Evolutionary conservation across 73 alveolate genomes (phyloP).

Genomic region (Paraurostyla sp.): DNA sequence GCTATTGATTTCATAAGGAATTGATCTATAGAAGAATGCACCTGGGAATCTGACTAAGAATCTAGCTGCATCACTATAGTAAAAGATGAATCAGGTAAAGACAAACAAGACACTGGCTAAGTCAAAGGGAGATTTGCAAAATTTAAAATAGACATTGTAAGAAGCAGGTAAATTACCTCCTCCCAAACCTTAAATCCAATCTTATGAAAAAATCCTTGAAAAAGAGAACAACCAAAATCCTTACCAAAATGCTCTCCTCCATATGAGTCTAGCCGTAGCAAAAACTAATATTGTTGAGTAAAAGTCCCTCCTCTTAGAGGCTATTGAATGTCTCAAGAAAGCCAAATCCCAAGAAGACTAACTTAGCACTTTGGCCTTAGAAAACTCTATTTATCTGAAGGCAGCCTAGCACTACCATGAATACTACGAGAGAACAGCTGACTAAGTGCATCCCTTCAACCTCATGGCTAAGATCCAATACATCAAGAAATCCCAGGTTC

Average conservation of each 20-base stretch:
- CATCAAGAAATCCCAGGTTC: constrained; percentile 74
- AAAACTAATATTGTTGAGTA: constrained; percentile 78
- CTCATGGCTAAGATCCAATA: constrained; percentile 71
- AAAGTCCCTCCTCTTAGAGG: constrained; percentile 70
- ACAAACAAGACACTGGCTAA: constrained; percentile 88
- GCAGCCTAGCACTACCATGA: constrained; percentile 72
- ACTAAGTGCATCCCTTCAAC: constrained; percentile 76
- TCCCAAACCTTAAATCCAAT: constrained; percentile 88
- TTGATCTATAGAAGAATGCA: constrained; percentile 46
- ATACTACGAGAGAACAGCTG: constrained; percentile 61
- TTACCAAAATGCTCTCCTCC: constrained; percentile 76
- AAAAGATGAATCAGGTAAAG: constrained; percentile 84
- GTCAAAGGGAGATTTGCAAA: constrained; percentile 85
- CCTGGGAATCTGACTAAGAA: constrained; percentile 66
- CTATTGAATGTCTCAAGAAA: constrained; percentile 72
- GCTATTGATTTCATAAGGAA: constrained; percentile 48
- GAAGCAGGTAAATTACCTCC: constrained; percentile 96
- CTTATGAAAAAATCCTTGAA: constrained; percentile 78
- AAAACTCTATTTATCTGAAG: constrained; percentile 80
- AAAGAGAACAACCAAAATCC: constrained; percentile 77
- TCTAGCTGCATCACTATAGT: constrained; percentile 56
- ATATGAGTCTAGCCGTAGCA: constrained; percentile 79
- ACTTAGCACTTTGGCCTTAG: constrained; percentile 62
- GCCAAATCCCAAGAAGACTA: constrained; percentile 78
- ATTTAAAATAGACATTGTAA: constrained; percentile 88